Evolutionary conservation across 805 yeast genomes (phyloP).

Genomic region (Lachancea cidri): DNA sequence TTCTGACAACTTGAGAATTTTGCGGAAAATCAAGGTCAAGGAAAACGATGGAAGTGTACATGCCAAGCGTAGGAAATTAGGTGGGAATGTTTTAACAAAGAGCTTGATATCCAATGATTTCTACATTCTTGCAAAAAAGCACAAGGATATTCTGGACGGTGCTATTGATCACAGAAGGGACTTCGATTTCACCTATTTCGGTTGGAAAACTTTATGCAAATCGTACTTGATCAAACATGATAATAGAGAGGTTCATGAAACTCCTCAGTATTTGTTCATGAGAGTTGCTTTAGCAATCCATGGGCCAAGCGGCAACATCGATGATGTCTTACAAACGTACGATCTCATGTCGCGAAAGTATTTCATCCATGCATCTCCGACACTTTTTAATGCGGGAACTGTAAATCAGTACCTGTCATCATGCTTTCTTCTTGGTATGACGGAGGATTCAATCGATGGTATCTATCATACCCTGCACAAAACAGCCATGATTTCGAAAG

Average conservation of each 20-base stretch:
- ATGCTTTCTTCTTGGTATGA: conserved; percentile 84
- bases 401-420: conserved; percentile 82
- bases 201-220: conserved; percentile 80
- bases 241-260: conserved; percentile 54
- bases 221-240: conserved; percentile 66
- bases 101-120: conserved; percentile 57
- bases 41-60: neutral
- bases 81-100: neutral
- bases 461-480: conserved; percentile 82
- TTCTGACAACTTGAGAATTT: conserved; percentile 12
- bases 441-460: conserved; percentile 91
- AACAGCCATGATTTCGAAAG: conserved; percentile 83
- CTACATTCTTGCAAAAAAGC: conserved; percentile 52
- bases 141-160: conserved; percentile 59
- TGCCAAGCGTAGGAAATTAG: conserved; percentile 5
- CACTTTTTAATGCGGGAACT: conserved; percentile 88
- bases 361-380: conserved; percentile 93
- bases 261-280: conserved; percentile 85
- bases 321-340: conserved; percentile 70
- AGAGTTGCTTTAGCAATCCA: conserved; percentile 91
- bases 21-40: conserved; percentile 6
- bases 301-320: conserved; percentile 51
- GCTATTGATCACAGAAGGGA: conserved; percentile 74
- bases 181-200: conserved; percentile 71
- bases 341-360: conserved; percentile 70